A percentile compares a stretch with the other conserved stretches of the same genome.
These are phyloP conservation scores for Ascochyta viciae-villosae DNA, from an alignment of 2,329 filamentous ascomycete genomes.

Conservation along the genomic window DNA sequence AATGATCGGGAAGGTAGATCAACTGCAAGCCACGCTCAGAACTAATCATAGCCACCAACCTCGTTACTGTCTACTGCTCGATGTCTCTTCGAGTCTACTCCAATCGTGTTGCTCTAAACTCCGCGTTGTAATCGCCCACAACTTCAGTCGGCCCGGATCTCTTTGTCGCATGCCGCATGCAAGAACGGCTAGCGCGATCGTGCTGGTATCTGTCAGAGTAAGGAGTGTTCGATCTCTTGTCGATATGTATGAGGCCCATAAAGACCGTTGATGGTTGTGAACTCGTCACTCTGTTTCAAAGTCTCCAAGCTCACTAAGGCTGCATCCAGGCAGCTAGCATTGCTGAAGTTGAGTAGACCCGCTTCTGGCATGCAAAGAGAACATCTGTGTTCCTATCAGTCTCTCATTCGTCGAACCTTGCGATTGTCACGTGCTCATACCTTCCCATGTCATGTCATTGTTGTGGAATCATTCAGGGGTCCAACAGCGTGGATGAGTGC, in stretches of 20 bases:
- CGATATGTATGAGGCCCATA: slow-evolving; percentile 17
- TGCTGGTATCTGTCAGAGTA: background rate
- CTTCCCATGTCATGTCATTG: slow-evolving; percentile 28
- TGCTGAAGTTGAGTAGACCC: background rate
- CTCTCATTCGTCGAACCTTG: slow-evolving; percentile 19
- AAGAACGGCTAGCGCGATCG: slow-evolving; percentile 17
- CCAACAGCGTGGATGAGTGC: slow-evolving; percentile 34
- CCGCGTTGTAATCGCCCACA: background rate
- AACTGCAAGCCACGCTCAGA: background rate
- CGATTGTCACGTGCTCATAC: background rate
- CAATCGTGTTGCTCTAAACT: background rate
- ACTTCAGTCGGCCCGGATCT: slow-evolving; percentile 14
- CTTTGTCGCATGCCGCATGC: slow-evolving; percentile 1
- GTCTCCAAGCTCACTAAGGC: background rate
- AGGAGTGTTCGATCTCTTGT: slow-evolving; percentile 5
- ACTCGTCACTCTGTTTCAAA: background rate
- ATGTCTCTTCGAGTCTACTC: background rate
- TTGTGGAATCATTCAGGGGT: slow-evolving; percentile 33
- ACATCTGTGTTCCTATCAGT: background rate
- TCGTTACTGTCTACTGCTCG: background rate
- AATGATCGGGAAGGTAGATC: background rate
- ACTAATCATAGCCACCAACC: background rate
- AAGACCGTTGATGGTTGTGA: background rate
- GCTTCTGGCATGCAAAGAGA: background rate
- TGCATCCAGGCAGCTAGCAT: slow-evolving; percentile 1